Percentiles rank a stretch among this genome's conserved stretches.
phyloP scores from a whole-genome alignment of 2,329 filamentous ascomycete species.

The Nemania sp. region DNA sequence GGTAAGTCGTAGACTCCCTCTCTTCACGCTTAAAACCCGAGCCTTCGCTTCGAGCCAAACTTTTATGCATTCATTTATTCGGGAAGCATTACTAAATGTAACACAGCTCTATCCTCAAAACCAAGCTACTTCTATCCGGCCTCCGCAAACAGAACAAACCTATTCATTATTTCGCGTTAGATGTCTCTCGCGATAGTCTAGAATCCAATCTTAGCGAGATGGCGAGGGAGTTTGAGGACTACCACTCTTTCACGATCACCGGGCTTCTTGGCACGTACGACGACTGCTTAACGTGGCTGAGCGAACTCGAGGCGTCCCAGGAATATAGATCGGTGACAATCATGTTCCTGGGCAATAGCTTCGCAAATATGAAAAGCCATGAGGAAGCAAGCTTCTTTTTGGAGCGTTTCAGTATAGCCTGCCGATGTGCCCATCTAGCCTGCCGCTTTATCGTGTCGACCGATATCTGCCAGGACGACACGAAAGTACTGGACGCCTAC shows the following conservation, averaged over 20 bases:
- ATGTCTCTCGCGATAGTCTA: constrained; percentile 20
- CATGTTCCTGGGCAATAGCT: constrained; percentile 30
- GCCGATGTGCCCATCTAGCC: not conserved
- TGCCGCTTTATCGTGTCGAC: constrained; percentile 28
- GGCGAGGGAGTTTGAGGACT: constrained; percentile 4
- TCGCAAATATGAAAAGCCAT: constrained; percentile 16
- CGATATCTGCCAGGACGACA: constrained; percentile 17
- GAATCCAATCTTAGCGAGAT: constrained; percentile 6
- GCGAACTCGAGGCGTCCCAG: not conserved
- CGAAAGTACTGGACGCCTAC: constrained; percentile 18
- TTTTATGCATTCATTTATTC: not conserved
- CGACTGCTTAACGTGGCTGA: constrained; percentile 28
- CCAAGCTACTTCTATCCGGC: constrained; percentile 22
- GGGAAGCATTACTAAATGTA: not conserved
- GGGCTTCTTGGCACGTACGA: constrained; percentile 33
- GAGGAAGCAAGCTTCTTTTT: constrained; percentile 18
- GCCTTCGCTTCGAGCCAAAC: too few relatives aligned
- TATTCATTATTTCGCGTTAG: constrained; percentile 26
- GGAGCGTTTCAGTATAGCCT: constrained; percentile 16
- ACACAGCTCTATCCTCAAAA: constrained; percentile 27
- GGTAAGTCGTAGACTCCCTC: constrained; percentile 11
- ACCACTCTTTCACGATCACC: constrained; percentile 18
- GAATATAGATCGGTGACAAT: constrained; percentile 19
- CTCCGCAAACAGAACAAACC: constrained; percentile 18
- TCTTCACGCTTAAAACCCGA: not conserved